Base-by-base conservation (phyloP, 352 stramenopile genomes). In the Globisporangium abappressorium region DNA sequence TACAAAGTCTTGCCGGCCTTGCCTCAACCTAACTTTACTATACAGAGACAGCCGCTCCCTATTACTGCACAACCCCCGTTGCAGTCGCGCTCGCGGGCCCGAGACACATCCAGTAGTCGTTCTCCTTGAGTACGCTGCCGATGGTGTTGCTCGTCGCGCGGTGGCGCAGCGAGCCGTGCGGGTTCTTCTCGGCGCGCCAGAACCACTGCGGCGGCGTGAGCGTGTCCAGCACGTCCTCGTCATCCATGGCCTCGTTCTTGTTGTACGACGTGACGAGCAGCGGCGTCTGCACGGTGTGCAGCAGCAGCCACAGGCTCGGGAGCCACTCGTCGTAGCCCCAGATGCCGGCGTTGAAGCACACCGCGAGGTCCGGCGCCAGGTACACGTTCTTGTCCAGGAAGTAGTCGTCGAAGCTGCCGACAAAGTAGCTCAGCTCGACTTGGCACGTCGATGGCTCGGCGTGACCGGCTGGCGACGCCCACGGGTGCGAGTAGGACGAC, bases 251-350 rank as follows among this genome's bases (percentile, higher is more conserved):
- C 70, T 96, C 89, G 70, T 89, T 78, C 62, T 81, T 73, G 66
- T 96, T 96, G 75, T 96, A 96, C 43, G 81, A 92, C 36, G 89
- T 96, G 61, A 96, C 77, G 56, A 96, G 65, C 51, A 93, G 70
- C 33, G 87, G 87, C 41, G 82, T 77, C 28, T 72, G 65, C 18
- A 89, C 72, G 24, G 80, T 78, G 34, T 75, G 69, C 51, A 94
- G 75, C 60, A 95, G 80, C 47, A 90, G 68, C 57, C 67, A 65
- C 26, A 96, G 78, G 22, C 87, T 88, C 24, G 87, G 87, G 9
- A 91, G 62, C 89, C 89, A 96, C 66, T 93, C 77, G 68, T 96
- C 86, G 68, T 96, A 96, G 47, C 89, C 89, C 89, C 89, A 96
- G 30, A 96, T 84, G 5, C 89, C 89, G 15, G 89, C 89, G 56